Base-by-base conservation (phyloP, 1,284 basidiomycete genomes). In the Anthracocystis walkeri region DNA sequence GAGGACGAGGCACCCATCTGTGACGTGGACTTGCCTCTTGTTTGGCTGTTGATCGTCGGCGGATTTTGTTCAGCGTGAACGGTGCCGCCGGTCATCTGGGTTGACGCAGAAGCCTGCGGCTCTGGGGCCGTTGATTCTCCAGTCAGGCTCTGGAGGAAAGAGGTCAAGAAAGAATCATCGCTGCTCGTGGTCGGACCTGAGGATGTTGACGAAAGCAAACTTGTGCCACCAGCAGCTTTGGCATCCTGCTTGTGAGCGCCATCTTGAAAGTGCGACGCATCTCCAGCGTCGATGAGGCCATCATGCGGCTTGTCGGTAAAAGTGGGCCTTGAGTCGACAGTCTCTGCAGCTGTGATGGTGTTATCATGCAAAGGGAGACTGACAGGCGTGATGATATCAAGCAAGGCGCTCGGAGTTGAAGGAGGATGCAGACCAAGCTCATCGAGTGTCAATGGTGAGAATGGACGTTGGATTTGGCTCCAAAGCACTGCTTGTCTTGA, bases 401-500 rank as follows among this genome's bases (percentile, higher is more conserved):
- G 62, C n/a, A 71, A 25, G 18, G 68, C 68, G 33, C 58, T 58
- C 10, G 68, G 62, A 5, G 58, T 65, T 14, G 55, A 38, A 5
- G 68, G 62, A 18, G 68, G 68, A 18, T 54, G 49, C 11, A 71
- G 33, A 21, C 68, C 68, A 21, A 71, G 58, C 21, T 71, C 62
- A 23, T 44, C 63, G 7, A 71, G 68, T 2, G 68, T 65, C 54
- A 71, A 35, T 2, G 68, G 68, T 2, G 68, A 71, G 38, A 65
- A 53, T 0, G 58, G 40, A 7, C 38, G 46, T 18, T 38, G 33
- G 21, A 7, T 45, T 31, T 23, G 42, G n/a, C 20, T 20, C 14
- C 6, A 16, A 23, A 46, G 29, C n/a, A 44, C 11, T 16, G 49
- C 21, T 16, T 18, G 10, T 16, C 18, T 20, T 25, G 18, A 14